phyloP scores from a whole-genome alignment of 441 rosid species.

The Corymbia calophylla region DNA sequence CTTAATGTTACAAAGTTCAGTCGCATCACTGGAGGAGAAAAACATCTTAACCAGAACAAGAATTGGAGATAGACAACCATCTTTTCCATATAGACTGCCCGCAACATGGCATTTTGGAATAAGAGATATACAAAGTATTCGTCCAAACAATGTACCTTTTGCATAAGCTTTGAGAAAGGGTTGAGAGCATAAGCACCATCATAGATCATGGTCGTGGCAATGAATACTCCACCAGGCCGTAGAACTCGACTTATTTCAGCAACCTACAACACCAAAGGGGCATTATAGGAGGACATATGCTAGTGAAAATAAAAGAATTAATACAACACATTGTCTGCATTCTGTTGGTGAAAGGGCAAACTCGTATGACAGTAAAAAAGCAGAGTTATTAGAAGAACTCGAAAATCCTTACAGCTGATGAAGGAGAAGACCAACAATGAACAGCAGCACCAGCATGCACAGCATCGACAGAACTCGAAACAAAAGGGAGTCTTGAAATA shows the following conservation, averaged over 20 bases:
- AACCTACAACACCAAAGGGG: conserved; percentile 27
- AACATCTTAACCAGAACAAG: neutral
- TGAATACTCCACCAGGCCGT: conserved; percentile 78
- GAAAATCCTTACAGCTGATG: conserved; percentile 48
- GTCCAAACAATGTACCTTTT: conserved; percentile 31
- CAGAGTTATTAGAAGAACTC: neutral
- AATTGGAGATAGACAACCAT: neutral
- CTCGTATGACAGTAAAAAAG: neutral
- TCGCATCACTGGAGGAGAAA: neutral
- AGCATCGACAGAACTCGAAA: conserved; percentile 63
- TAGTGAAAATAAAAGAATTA: neutral
- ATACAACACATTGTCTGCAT: neutral
- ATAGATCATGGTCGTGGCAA: conserved; percentile 55
- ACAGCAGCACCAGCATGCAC: conserved; percentile 92
- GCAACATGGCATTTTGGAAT: neutral
- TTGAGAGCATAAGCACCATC: conserved; percentile 51
- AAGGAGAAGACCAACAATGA: conserved; percentile 94
- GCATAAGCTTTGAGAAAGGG: conserved; percentile 41
- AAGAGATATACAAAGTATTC: neutral
- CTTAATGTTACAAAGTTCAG: neutral
- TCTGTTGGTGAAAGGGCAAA: neutral
- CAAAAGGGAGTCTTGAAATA: conserved; percentile 75
- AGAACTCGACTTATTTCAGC: conserved; percentile 88
- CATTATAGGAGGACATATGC: neutral
- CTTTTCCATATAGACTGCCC: neutral